Evolutionary conservation across 257 asterid species (phyloP).

Genomic region (Nicotiana undulata): DNA sequence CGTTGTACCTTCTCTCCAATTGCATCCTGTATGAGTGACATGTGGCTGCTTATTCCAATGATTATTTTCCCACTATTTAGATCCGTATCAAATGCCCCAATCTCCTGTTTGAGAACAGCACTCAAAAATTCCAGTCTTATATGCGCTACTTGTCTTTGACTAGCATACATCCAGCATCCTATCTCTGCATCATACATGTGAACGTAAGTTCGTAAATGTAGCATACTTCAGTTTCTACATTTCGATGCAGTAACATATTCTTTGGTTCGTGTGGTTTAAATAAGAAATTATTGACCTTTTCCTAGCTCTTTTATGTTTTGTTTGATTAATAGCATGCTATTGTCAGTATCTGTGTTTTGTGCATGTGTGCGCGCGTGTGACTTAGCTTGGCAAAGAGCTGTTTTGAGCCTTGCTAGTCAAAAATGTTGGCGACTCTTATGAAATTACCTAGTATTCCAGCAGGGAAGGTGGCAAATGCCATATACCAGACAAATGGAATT

Average conservation of each 20-base stretch:
- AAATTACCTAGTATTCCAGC: constrained; percentile 65
- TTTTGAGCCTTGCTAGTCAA: neutral
- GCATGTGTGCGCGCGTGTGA: no score
- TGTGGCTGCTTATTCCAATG: constrained; percentile 58
- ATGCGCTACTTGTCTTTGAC: constrained; percentile 66
- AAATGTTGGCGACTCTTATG: neutral
- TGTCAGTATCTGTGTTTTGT: no score
- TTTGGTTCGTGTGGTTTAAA: no score
- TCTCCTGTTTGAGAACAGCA: constrained; percentile 62
- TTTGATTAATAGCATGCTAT: no score
- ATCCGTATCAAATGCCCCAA: constrained; percentile 72
- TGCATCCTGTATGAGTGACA: constrained; percentile 71
- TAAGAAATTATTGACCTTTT: no score
- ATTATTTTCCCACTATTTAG: constrained; percentile 61
- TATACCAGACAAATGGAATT: constrained; percentile 79
- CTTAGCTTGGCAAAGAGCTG: no score
- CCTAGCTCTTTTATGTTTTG: no score
- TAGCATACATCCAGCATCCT: constrained; percentile 89
- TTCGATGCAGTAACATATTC: neutral
- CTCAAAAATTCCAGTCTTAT: constrained; percentile 48
- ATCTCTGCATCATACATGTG: constrained; percentile 42
- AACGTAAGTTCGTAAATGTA: neutral
- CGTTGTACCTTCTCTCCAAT: constrained; percentile 72
- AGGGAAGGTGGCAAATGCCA: constrained; percentile 85
- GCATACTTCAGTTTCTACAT: neutral